Evolutionary conservation across 208 protist genomes (phyloP).

Genomic region (Leishmania major): DNA sequence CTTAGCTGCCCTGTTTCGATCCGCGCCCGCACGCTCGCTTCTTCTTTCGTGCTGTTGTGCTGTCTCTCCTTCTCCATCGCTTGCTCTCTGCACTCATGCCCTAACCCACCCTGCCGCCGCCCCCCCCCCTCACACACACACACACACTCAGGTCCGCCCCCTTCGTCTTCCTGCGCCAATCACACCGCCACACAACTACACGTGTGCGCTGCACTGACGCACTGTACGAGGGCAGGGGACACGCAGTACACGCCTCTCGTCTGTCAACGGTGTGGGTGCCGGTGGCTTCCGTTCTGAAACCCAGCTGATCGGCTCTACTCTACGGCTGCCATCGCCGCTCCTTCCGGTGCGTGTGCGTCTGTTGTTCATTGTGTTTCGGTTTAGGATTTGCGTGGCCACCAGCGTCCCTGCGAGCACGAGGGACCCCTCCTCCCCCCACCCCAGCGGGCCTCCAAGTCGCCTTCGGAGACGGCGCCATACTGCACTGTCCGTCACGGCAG

Average conservation of each 20-base stretch:
- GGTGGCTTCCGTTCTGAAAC: too few species aligned
- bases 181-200: background rate
- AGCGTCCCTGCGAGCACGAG: too few species aligned
- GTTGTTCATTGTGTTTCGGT: background rate
- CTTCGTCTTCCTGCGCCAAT: background rate
- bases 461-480: background rate
- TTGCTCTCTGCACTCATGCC: background rate
- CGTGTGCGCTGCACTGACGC: background rate
- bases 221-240: background rate
- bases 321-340: background rate
- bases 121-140: too few species aligned
- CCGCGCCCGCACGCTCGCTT: background rate
- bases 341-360: background rate
- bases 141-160: background rate
- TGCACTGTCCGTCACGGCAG: background rate
- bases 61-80: background rate
- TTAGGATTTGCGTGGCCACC: background rate
- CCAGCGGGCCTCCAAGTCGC: background rate
- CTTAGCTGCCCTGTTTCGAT: background rate
- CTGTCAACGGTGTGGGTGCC: too few species aligned
- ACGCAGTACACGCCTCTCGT: too few species aligned
- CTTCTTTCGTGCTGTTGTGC: background rate
- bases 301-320: too few species aligned
- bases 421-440: background rate
- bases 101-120: background rate